Base-by-base conservation (phyloP, 495 filamentous ascomycete species). In the Neurospora intermedia region DNA sequence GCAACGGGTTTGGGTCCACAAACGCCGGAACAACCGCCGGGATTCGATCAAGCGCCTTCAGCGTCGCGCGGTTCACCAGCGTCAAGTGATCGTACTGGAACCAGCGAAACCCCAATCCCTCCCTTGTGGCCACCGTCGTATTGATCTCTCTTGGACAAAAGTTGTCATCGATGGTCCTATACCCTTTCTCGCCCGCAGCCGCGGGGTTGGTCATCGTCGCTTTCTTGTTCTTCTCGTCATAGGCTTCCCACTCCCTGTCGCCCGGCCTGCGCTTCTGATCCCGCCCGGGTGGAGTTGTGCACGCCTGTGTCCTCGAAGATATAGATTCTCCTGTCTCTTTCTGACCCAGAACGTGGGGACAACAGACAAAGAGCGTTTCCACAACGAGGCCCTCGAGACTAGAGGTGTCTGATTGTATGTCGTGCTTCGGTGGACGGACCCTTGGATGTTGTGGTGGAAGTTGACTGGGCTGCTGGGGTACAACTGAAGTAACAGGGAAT, bases 231-330 rank as follows among this genome's bases (percentile, higher is more conserved):
- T 77, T 40, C 66, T 82, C 75, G 41, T 82, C 78, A 69, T 83
- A 82, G 18, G 78, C 73, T 43, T 75, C 76, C 74, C 54, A 81
- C 74, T 31, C 77, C 80, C 35, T 73, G 59, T 81, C 79, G 9
- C 77, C 80, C 11, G 78, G 78, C 27, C 80, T 76, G 42, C 74
- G 72, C 16, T 78, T 69, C 4, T 76, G 74, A 43, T 82, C 86
- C 85, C 15, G 82, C 78, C 43, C 78, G 75, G 75, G 90, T 90
- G 15, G 84, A 82, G 46, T 86, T 79, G 80, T 89, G 88, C 59
- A 85, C 84, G 4, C 89, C 89, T 13, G 87, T 89, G 79, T 91
- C 90, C 72, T 90, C 89, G 71, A 90, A 79, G 10, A 90, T 84
- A 70, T 87, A 87, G 75, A 91, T 89, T 71, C 89, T 59, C 2